phyloP scores from a whole-genome alignment of 2,329 filamentous ascomycete species.

The Paecilomyces sp. region DNA sequence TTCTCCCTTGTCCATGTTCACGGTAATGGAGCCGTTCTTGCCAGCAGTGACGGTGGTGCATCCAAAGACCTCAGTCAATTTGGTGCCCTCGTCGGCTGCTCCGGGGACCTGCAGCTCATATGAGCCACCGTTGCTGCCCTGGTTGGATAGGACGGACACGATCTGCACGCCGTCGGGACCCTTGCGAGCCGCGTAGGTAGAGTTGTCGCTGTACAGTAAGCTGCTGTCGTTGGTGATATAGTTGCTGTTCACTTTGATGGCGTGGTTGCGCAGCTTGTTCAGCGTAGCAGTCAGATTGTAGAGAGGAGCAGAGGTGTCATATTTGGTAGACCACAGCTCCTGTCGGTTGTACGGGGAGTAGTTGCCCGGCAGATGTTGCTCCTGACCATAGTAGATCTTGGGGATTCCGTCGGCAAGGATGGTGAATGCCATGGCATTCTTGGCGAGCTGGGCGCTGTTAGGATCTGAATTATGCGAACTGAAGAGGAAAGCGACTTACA shows the following conservation, averaged over 20 bases:
- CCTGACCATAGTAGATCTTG: constrained; percentile 56
- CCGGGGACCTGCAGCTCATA: constrained; percentile 45
- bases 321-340: constrained; percentile 47
- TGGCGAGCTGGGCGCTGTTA: constrained; percentile 33
- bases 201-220: constrained; percentile 30
- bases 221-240: constrained; percentile 32
- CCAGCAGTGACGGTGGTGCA: constrained; percentile 20
- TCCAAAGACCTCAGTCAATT: constrained; percentile 31
- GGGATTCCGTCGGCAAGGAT: constrained; percentile 52
- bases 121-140: constrained; percentile 26
- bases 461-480: neutral
- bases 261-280: constrained; percentile 42
- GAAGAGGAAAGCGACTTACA: constrained; percentile 7
- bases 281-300: constrained; percentile 39
- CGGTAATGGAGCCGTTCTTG: constrained; percentile 9
- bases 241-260: constrained; percentile 22
- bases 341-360: constrained; percentile 43
- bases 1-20: constrained; percentile 13
- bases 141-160: constrained; percentile 33
- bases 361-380: constrained; percentile 49
- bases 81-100: constrained; percentile 23
- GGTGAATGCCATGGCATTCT: constrained; percentile 53
- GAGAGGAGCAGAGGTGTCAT: constrained; percentile 35
- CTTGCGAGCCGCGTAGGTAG: constrained; percentile 36
- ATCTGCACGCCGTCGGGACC: constrained; percentile 29